Evolutionary conservation across 2,329 filamentous ascomycete genomes (phyloP).

Genomic region (Blastomyces parvus): DNA sequence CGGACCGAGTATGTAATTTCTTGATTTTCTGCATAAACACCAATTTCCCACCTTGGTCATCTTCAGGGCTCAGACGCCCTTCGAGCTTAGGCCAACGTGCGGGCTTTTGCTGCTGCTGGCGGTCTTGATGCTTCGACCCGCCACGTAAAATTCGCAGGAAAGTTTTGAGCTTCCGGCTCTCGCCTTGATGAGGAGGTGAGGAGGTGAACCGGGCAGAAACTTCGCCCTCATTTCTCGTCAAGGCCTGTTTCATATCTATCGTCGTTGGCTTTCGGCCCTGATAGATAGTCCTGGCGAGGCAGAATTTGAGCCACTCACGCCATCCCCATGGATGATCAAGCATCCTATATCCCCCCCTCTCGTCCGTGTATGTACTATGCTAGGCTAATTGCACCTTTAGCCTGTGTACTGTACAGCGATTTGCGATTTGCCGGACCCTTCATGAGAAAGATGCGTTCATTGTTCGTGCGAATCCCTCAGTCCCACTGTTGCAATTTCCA

Average conservation of each 20-base stretch:
- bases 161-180: not conserved
- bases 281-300: no score
- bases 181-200: no score
- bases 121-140: not conserved
- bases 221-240: not conserved
- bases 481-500: not conserved
- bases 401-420: not conserved
- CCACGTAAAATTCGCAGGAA: not conserved
- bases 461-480: not conserved
- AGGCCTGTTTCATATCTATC: not conserved
- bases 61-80: not conserved
- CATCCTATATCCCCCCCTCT: no score
- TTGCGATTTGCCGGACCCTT: not conserved
- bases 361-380: no score
- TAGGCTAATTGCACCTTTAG: not conserved
- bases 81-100: not conserved
- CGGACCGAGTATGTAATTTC: not conserved
- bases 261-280: not conserved
- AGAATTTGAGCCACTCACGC: no score
- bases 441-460: not conserved
- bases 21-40: not conserved
- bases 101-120: not conserved
- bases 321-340: no score
- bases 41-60: not conserved
- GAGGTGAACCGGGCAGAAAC: not conserved